Evolutionary conservation across 75 land plant genomes (phyloP), one percentile per base, ranked within the genome.

Genomic region (Picea glauca): DNA sequence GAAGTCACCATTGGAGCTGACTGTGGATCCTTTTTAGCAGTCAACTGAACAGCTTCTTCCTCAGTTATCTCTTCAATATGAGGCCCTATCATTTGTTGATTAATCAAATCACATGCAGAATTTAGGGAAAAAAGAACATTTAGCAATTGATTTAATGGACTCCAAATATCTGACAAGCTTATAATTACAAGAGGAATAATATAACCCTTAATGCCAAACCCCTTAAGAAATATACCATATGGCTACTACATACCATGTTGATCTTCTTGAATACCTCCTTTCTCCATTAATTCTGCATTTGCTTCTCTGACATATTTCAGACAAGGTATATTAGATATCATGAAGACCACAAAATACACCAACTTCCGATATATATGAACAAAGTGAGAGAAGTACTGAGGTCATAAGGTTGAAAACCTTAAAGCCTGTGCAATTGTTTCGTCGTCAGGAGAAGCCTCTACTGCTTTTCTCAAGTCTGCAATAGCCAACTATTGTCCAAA

Each of bases 21-120:
- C 17, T 23, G 60, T 6, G 56, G n/a, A 20, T 26, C 2, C 33
- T 26, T 63, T 65, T 65, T 59, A 38, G 84, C 62, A 20, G 80
- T 30, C 35, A 79, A 38, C 38, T 56, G 58, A 20, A 61, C 85
- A 57, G 82, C 80, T 61, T 84, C 93, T 63, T 94, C 91, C 58
- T 94, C 99, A 32, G 78, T 80, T 80, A 94, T 92, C 80, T 96
- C 99, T 85, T 96, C 99, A 84, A 96, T 91, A 15, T 87, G 78
- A 61, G 88, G 76, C 14, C 94, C 98, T 93, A 77, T 7, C 26
- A n/a, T 40, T 70, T 70, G 23, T 21, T 23, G 43, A 70, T 68
- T 18, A 17, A 17, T 17, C 72, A 38, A 18, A 38, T 68, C 15
- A 18, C 50, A 70, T 20, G 26, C 38, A 7, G 3, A 38, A 40